Evolutionary conservation across 2,329 filamentous ascomycete species (phyloP).

Genomic region (Cladophialophora exuberans): DNA sequence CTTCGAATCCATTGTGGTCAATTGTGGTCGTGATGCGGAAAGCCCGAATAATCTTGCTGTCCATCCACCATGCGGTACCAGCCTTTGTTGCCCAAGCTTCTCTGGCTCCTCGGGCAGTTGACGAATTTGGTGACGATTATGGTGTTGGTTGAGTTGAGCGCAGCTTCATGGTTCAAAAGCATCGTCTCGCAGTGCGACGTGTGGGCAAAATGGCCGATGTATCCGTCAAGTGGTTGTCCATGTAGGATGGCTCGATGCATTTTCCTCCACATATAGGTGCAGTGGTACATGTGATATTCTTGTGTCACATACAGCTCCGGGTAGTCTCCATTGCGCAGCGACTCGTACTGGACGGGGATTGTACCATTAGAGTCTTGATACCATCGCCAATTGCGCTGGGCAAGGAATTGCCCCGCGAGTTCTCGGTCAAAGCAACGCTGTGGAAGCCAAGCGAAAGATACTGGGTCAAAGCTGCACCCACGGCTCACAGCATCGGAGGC

Average conservation of each 20-base stretch:
- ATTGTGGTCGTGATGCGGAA: too few species aligned
- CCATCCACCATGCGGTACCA: too few species aligned
- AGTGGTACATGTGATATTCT: not conserved
- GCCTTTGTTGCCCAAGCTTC: too few species aligned
- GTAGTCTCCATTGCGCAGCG: not conserved
- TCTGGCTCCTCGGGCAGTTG: too few species aligned
- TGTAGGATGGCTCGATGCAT: slow-evolving; percentile 1
- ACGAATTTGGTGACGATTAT: too few species aligned
- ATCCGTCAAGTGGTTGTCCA: not conserved
- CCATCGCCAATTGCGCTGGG: not conserved
- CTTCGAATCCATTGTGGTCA: too few species aligned
- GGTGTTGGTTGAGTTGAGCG: too few species aligned
- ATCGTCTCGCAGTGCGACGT: not conserved
- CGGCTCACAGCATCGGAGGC: too few species aligned
- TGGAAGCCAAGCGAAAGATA: not conserved
- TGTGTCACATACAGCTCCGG: not conserved
- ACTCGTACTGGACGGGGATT: not conserved
- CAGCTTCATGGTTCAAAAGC: too few species aligned
- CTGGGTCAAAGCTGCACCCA: not conserved
- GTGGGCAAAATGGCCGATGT: not conserved
- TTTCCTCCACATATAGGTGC: slow-evolving; percentile 7
- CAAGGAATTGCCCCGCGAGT: not conserved
- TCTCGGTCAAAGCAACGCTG: not conserved
- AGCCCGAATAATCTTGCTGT: too few species aligned
- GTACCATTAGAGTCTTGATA: not conserved